These are phyloP conservation scores for Tolypocladium guangdongense DNA, from an alignment of 2,329 filamentous ascomycete species.

Conservation along the genomic window DNA sequence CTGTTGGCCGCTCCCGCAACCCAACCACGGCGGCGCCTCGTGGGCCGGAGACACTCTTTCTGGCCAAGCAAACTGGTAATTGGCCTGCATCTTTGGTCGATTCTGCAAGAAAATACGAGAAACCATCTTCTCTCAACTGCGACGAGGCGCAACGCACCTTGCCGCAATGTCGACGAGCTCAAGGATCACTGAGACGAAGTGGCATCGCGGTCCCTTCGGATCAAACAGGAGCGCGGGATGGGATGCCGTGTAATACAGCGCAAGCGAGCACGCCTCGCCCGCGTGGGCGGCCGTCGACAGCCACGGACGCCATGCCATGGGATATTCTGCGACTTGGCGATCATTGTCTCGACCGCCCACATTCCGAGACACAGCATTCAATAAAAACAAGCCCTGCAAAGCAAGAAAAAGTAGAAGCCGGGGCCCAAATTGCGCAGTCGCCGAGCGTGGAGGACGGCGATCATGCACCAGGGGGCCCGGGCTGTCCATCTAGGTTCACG, in stretches of 20 bases:
- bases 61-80: not conserved
- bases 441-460: not conserved
- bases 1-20: not conserved
- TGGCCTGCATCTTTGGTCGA: not conserved
- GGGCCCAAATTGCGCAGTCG: not conserved
- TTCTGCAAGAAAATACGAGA: not conserved
- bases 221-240: not conserved
- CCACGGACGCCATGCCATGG: not conserved
- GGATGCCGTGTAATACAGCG: not conserved
- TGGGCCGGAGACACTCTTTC: not conserved
- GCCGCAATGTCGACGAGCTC: not conserved
- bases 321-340: not conserved
- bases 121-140: not conserved
- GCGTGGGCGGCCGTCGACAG: not conserved
- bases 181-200: not conserved
- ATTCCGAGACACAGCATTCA: not conserved
- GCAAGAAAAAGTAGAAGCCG: not conserved
- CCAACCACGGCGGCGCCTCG: not conserved
- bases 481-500: not conserved
- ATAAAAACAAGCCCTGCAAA: not conserved
- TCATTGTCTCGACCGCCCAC: not conserved
- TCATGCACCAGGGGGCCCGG: not conserved
- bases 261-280: not conserved
- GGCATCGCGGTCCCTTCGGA: not conserved
- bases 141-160: not conserved